Evolutionary conservation across 345 rosid genomes (phyloP), one percentile per base, ranked within the genome.

Genomic region (Melastoma malabathricum): DNA sequence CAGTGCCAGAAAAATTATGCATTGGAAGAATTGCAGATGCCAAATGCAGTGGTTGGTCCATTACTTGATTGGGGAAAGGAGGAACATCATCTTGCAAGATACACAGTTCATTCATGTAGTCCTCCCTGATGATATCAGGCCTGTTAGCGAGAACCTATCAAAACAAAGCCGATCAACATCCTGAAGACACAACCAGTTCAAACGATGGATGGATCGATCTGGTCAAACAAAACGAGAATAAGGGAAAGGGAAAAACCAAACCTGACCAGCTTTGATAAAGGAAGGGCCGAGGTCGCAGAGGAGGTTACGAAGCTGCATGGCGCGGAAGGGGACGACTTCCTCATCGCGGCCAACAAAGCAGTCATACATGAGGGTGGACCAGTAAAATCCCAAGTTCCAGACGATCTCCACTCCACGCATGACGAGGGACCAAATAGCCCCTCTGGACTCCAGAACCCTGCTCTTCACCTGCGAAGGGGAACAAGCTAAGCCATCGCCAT

Each of bases 41-140:
- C 31, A 27, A 27, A 6, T 27, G 3, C 4, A 27, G 31, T 27
- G n/a, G n/a, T n/a, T 27, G 4, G 31, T 27, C 6, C 4, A 48
- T 72, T 44, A 76, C 98, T 92, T 86, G 83, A 69, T 86, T 90
- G 22, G 96, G 94, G 61, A 90, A 86, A 34, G 98, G 64, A 56
- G 98, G 98, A 50, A 86, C 98, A 57, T 90, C 98, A 47, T 90
- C 98, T 68, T 90, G 98, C 59, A 90, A 94, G 59, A 86, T 83
- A 71, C 98, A 90, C 52, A 90, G 94, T 68, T 90, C 98, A 57
- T 76, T 86, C 96, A 90, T 90, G 68, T 90, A 90, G 68, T 90
- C 98, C 70, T 90, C 96, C 62, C 98, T 78, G 47, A 90, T 71
- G 23, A 90, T 90, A 69, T 90, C 98, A 47, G 98, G 96, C 60